These are phyloP conservation scores for Talaromyces ruber DNA, from an alignment of 495 filamentous ascomycete species.

Conservation along the genomic window DNA sequence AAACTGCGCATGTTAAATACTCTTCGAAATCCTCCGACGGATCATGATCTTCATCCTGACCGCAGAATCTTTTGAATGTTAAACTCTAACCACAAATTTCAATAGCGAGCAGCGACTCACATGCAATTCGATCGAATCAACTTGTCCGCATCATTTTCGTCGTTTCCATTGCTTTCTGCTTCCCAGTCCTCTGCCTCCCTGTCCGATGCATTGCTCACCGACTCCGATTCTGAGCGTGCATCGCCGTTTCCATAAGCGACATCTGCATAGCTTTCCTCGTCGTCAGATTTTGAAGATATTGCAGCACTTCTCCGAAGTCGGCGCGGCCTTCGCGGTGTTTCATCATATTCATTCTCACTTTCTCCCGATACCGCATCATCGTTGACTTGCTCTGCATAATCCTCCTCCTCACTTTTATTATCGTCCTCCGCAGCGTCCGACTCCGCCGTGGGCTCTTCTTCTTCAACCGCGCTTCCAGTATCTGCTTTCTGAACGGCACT, in stretches of 20 bases:
- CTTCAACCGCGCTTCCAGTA: conserved; percentile 37
- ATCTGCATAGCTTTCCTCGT: conserved; percentile 32
- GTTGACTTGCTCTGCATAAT: conserved; percentile 23
- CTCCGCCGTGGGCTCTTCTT: conserved; percentile 25
- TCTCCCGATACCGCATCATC: conserved; percentile 30
- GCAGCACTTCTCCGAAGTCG: conserved; percentile 13
- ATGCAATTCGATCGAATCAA: conserved; percentile 54
- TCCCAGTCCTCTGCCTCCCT: conserved; percentile 60
- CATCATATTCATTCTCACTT: conserved; percentile 34
- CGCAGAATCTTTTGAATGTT: conserved; percentile 54
- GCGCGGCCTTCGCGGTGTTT: conserved; percentile 19
- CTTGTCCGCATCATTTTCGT: conserved; percentile 58
- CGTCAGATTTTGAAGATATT: conserved; percentile 10
- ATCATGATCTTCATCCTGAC: conserved; percentile 76
- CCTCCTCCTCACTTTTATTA: conserved; percentile 17
- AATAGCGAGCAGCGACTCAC: conserved; percentile 43
- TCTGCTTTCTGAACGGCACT: conserved; percentile 49
- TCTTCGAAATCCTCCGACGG: conserved; percentile 82
- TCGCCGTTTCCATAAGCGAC: conserved; percentile 33
- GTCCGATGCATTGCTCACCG: conserved; percentile 58
- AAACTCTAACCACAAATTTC: conserved; percentile 10
- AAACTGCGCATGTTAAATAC: conserved; percentile 69
- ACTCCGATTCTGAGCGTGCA: conserved; percentile 41
- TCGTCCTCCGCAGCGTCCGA: conserved; percentile 18
- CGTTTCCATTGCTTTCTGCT: conserved; percentile 50